Evolutionary conservation across 805 yeast genomes (phyloP).

Genomic region (Teunomyces funiuensis): DNA sequence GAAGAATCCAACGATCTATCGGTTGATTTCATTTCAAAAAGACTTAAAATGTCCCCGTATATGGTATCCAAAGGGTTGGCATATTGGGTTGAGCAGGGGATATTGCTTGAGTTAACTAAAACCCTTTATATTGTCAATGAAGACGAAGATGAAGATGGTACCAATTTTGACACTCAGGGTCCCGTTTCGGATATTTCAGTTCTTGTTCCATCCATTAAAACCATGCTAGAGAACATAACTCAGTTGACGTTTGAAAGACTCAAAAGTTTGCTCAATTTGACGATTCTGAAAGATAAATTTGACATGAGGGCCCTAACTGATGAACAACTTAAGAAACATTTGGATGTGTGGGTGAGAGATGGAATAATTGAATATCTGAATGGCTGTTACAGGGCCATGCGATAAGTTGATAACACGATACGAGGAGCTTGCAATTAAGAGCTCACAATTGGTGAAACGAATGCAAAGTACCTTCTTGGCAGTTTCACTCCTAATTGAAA

Average conservation of each 20-base stretch:
- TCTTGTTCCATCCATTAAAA: constrained; percentile 49
- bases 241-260: constrained; percentile 47
- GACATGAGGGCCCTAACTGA: constrained; percentile 35
- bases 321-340: constrained; percentile 43
- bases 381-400: constrained; percentile 25
- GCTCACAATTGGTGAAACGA: too few relatives aligned
- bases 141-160: constrained; percentile 13
- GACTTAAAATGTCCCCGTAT: constrained; percentile 44
- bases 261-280: constrained; percentile 52
- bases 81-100: constrained; percentile 66
- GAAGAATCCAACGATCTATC: constrained; percentile 32
- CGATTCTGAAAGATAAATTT: constrained; percentile 52
- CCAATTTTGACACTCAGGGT: background rate
- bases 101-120: constrained; percentile 43
- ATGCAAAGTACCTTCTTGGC: too few relatives aligned
- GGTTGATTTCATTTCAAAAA: constrained; percentile 28
- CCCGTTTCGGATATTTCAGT: background rate
- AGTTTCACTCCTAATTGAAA: too few relatives aligned
- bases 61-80: constrained; percentile 36
- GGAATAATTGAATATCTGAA: constrained; percentile 35
- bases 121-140: constrained; percentile 43
- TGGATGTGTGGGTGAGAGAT: constrained; percentile 45
- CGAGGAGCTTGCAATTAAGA: background rate
- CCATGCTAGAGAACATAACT: constrained; percentile 60
- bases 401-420: too few relatives aligned